Evolutionary conservation across 805 yeast genomes (phyloP).

Genomic region (Cyberlindnera petersonii): DNA sequence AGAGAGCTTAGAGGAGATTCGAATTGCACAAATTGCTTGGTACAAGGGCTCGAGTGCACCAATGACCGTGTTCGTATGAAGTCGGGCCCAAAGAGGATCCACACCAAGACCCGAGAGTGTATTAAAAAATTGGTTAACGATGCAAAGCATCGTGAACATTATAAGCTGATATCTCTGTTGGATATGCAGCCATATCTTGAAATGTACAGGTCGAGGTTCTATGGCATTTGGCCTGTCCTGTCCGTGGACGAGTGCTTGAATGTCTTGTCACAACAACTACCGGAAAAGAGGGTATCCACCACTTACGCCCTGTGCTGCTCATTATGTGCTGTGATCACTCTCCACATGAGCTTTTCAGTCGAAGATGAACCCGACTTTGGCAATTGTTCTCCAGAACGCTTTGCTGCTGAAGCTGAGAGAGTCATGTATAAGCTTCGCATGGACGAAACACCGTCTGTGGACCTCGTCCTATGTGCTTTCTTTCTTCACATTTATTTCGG

Average conservation of each 20-base stretch:
- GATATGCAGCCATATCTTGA: conserved; percentile 20
- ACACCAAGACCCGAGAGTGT: conserved; percentile 21
- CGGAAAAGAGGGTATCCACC: conserved; percentile 1
- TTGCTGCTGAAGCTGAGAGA: conserved; percentile 20
- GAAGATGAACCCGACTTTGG: no score
- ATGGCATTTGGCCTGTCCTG: conserved; percentile 25
- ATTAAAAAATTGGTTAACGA: conserved; percentile 12
- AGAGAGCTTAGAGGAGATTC: conserved; percentile 8
- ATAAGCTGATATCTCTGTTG: conserved; percentile 9
- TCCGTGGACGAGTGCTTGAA: conserved; percentile 13
- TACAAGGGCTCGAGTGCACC: conserved; percentile 20
- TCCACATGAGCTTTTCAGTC: no score
- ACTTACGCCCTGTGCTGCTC: conserved; percentile 22
- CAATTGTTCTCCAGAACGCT: conserved; percentile 15
- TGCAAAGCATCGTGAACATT: no score
- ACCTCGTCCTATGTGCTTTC: conserved; percentile 14
- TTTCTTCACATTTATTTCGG: conserved; percentile 20
- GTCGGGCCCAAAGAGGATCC: conserved; percentile 25
- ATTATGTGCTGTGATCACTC: conserved; percentile 21
- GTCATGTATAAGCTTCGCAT: conserved; percentile 15
- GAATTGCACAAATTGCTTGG: conserved; percentile 19
- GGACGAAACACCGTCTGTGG: conserved; percentile 10
- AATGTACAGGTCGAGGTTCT: conserved; percentile 23
- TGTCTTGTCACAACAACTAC: conserved; percentile 2
- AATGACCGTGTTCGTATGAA: conserved; percentile 21